Base-by-base conservation (phyloP, 129 eudicot genomes). In the Chrysanthemum lavandulifolium region DNA sequence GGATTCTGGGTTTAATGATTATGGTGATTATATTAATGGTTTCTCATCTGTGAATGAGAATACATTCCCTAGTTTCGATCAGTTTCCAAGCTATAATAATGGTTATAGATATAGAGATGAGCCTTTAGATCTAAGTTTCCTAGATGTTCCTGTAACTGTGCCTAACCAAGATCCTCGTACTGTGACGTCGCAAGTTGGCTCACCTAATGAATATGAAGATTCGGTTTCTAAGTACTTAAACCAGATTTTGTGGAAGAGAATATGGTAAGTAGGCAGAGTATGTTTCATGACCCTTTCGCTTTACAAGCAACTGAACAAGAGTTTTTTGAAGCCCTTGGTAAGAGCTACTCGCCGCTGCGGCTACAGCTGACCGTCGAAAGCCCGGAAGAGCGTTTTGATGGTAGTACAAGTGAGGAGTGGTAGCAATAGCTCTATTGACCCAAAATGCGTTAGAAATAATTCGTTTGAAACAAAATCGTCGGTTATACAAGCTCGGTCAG, bases 181-280 rank as follows among this genome's bases (percentile, higher is more conserved):
- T 14, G 61, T 71, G 8, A 58, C 63, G 68, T 66, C 77, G 0
- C 86, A 73, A 29, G 61, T 67, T 10, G 79, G 82, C 18, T 89
- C 94, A 16, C 88, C 84, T 0, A 91, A 92, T 71, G 94, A 86
- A 11, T 74, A 75, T 66, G 67, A 85, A 14, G 97, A 88, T 67
- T 79, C 78, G 4, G 87, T 89, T 79, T 73, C 87, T 13, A 88
- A 84, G 57, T 91, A 49, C 60, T 82, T 91, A 13, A 81, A 77
- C 55, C 90, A 88, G 78, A 81, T 91, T 57, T 88, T 36, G 63
- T 91, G 73, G 97, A 86, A 79, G 97, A 91, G 81, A 73, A 86
- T 58, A 76, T 86, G 75, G 97, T 81, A 64, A 85, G 82, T 12
- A 85, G 81, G 67, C 90, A 93, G 56, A 80, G 87, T 50, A 80